phyloP scores from a whole-genome alignment of 2,329 filamentous ascomycete genomes.

The Monosporascus sp. region DNA sequence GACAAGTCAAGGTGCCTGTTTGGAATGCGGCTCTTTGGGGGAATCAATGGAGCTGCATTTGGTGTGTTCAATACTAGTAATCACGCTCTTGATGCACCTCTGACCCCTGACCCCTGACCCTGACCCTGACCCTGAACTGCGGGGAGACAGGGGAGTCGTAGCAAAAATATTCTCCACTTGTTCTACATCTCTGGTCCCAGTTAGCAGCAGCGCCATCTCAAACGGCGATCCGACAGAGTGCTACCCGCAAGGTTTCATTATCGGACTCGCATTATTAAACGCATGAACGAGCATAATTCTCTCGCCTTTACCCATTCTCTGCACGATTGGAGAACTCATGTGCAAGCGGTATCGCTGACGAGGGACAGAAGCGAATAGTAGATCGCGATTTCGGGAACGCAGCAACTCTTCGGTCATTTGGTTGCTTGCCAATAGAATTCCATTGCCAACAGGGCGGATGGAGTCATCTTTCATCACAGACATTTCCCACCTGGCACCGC shows the following conservation, averaged over 20 bases:
- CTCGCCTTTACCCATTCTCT: not conserved
- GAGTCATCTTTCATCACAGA: not conserved
- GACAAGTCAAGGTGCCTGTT: too few species aligned
- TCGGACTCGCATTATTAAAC: not conserved
- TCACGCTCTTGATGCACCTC: not conserved
- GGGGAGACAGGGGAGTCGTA: not conserved
- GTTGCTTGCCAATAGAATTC: too few species aligned
- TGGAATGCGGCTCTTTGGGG: not conserved
- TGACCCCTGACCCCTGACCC: not conserved
- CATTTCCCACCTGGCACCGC: not conserved
- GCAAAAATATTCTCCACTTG: not conserved
- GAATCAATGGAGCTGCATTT: not conserved
- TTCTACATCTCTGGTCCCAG: not conserved
- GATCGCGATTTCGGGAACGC: not conserved
- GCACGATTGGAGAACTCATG: not conserved
- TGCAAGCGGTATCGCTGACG: not conserved
- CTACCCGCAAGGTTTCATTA: constrained; percentile 26
- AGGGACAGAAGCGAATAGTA: not conserved
- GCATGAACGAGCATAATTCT: not conserved
- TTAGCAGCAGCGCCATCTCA: constrained; percentile 23
- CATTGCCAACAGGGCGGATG: too few species aligned
- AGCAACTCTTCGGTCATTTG: too few species aligned
- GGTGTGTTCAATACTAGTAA: not conserved
- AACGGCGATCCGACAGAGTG: constrained; percentile 26
- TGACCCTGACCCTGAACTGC: not conserved